Percentiles rank a stretch among this genome's conserved stretches.
Evolutionary conservation across 495 filamentous ascomycete species (phyloP).

Genomic region (Penicillium chermesinum): DNA sequence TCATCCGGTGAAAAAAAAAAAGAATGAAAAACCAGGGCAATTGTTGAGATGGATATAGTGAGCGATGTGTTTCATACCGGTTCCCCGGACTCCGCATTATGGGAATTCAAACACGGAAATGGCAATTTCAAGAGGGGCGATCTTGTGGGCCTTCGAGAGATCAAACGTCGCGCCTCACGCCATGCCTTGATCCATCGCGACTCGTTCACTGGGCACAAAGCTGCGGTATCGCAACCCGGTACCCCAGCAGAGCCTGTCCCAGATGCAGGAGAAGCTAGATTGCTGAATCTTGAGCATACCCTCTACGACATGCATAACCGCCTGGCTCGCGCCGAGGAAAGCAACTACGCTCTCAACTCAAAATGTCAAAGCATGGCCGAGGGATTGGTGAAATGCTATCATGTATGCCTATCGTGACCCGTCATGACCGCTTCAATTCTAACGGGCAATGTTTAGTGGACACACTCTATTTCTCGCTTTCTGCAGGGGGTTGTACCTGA

Average conservation of each 20-base stretch:
- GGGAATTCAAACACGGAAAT: constrained; percentile 99
- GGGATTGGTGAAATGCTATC: constrained; percentile 69
- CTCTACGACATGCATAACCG: constrained; percentile 75
- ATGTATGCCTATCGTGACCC: constrained; percentile 47
- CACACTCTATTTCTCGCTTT: constrained; percentile 70
- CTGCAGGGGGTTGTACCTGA: constrained; percentile 66
- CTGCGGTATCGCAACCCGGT: constrained; percentile 67
- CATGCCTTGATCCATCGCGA: constrained; percentile 94
- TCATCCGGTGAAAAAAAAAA: too few relatives aligned
- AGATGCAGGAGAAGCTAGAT: constrained; percentile 68
- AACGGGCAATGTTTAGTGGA: constrained; percentile 47
- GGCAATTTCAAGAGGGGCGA: constrained; percentile 96
- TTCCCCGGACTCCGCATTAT: constrained; percentile 88
- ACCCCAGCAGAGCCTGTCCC: constrained; percentile 79
- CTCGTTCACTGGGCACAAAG: constrained; percentile 77
- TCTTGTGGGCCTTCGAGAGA: constrained; percentile 84
- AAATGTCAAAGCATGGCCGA: constrained; percentile 81
- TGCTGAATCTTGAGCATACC: constrained; percentile 73
- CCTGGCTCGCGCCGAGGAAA: constrained; percentile 78
- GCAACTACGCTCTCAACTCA: constrained; percentile 66
- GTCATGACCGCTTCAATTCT: constrained; percentile 1
- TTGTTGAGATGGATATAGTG: constrained; percentile 47
- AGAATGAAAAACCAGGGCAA: neutral
- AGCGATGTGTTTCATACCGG: constrained; percentile 98
- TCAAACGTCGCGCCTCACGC: constrained; percentile 92